Evolutionary conservation across 169 alveolate genomes (phyloP).

Genomic region (Ichthyophthirius multifiliis): DNA sequence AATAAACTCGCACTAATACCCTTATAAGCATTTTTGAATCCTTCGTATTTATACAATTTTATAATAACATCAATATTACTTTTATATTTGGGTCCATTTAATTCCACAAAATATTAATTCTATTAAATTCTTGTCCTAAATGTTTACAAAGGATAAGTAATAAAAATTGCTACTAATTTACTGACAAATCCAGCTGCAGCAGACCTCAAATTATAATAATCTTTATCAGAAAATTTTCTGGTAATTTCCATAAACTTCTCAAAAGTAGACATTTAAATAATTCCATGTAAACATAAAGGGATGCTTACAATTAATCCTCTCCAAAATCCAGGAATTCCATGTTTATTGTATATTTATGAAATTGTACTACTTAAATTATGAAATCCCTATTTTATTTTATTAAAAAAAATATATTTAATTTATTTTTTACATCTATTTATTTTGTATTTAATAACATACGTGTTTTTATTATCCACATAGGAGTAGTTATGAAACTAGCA

Average conservation of each 20-base stretch:
- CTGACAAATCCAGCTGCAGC: slow-evolving; percentile 10
- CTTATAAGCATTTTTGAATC: background rate
- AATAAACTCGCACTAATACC: slow-evolving; percentile 3
- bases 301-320: background rate
- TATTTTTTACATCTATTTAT: too few species aligned
- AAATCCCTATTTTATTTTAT: background rate
- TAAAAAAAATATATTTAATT: too few species aligned
- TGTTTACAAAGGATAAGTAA: slow-evolving; percentile 11
- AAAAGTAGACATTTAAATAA: background rate
- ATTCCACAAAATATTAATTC: background rate
- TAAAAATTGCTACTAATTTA: background rate
- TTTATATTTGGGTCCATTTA: slow-evolving; percentile 12
- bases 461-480: slow-evolving; percentile 11
- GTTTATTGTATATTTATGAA: background rate
- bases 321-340: slow-evolving; percentile 10
- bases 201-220: background rate
- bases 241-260: background rate
- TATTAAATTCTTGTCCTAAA: slow-evolving; percentile 13
- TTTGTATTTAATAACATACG: slow-evolving; percentile 10
- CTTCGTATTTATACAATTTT: background rate
- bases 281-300: slow-evolving; percentile 12
- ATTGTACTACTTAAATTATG: background rate
- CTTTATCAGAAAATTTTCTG: background rate
- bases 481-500: slow-evolving; percentile 5
- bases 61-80: background rate